Conservation (phyloP, 2,329 filamentous ascomycete species). For the Thielaviopsis euricoi region DNA sequence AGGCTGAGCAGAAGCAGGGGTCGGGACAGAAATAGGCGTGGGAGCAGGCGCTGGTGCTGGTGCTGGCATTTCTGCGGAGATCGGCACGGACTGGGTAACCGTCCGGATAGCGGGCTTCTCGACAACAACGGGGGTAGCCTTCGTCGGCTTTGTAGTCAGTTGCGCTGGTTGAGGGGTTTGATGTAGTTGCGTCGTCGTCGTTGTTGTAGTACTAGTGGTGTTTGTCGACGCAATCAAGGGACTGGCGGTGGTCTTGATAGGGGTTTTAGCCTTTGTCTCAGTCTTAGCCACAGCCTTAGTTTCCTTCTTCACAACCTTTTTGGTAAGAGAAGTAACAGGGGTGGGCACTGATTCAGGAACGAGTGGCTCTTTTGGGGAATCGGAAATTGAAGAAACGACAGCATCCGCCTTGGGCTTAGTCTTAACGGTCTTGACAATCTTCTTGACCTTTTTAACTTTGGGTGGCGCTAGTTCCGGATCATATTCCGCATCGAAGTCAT, state of each 20-base stretch:
- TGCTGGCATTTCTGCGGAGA: not conserved
- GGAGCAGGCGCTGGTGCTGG: not conserved
- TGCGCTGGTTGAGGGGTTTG: too few relatives aligned
- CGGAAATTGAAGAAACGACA: not conserved
- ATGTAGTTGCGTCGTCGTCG: too few relatives aligned
- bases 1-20: not conserved
- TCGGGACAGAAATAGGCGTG: not conserved
- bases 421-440: conserved; percentile 9
- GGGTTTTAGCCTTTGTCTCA: conserved; percentile 2
- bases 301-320: conserved; percentile 1
- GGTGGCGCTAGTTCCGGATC: conserved; percentile 14
- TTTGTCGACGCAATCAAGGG: not conserved
- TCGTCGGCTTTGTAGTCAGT: too few relatives aligned
- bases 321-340: not conserved
- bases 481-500: conserved; percentile 2
- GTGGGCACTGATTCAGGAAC: not conserved
- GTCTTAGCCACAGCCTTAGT: not conserved
- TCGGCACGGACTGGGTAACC: too few relatives aligned
- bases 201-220: not conserved
- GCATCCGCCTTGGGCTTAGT: conserved; percentile 13
- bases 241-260: not conserved
- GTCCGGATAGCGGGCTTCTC: too few relatives aligned
- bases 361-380: conserved; percentile 11
- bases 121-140: too few relatives aligned
- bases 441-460: conserved; percentile 10